Base-by-base conservation (phyloP, 169 alveolate species). In the Miamiensis avidus region DNA sequence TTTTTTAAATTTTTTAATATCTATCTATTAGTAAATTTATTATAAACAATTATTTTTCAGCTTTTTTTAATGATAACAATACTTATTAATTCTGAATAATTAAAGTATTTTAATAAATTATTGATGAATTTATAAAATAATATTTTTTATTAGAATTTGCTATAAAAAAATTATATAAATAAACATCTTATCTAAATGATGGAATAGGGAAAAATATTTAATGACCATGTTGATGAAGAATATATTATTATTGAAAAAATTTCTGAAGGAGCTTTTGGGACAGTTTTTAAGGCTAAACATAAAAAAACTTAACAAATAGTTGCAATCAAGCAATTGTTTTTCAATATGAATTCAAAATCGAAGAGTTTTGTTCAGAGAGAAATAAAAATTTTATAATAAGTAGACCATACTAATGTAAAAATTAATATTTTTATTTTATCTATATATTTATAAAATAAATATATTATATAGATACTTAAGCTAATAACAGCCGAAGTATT, bases 251-350 rank as follows among this genome's bases (percentile, higher is more conserved):
- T 33, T 33, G 0, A 65, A 6, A 33, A 78, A 78, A 34, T 78
- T 27, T 34, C 83, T 27, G 69, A 31, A 27, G 83, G 83, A 6
- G 83, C 83, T 0, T 78, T 78, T 34, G 83, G 83, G 0, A 31
- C 69, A 0, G 74, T 78, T 25, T 78, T 78, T 78, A 78, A 78
- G 34, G 83, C 83, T 1, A 78, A 33, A 0, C 32, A 34, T 33
- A 33, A 33, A 34, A 78, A 78, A 31, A 75, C 81, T 26, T 30
- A 78, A 78, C 34, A 34, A 78, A n/a, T 75, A 30, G 81, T 75
- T 75, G 81, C 81, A 27, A 75, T 75, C 26, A 75, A 75, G 29
- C 69, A 75, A 31, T 75, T 75, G 33, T 75, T 75, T 75, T 75
- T 29, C 29, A 75, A 75, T 75, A 26, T 31, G 64, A 75, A 75